These are phyloP conservation scores for Nicotiana paniculata DNA, from an alignment of 257 asterid genomes.

Conservation along the genomic window DNA sequence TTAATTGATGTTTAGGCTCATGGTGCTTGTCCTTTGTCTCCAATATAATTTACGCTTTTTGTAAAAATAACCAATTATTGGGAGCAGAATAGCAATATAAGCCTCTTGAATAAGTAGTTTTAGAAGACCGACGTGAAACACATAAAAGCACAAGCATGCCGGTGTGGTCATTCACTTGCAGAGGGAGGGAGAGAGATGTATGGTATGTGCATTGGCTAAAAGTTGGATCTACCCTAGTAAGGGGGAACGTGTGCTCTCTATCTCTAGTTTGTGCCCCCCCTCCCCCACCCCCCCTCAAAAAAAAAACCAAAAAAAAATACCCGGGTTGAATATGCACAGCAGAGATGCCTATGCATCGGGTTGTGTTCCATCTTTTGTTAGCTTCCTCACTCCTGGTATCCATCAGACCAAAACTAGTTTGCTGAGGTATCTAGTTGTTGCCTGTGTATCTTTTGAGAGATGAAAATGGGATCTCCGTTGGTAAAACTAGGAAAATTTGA, in stretches of 20 bases:
- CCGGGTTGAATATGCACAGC: not conserved
- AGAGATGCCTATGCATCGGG: not conserved
- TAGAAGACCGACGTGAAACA: not conserved
- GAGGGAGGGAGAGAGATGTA: not conserved
- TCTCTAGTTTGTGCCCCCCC: too few relatives aligned
- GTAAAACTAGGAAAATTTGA: not conserved
- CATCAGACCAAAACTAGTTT: not conserved
- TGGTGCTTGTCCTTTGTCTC: not conserved
- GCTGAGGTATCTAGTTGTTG: not conserved
- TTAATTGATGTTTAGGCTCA: not conserved
- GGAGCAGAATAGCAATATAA: not conserved
- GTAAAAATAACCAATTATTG: not conserved
- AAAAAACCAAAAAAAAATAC: too few relatives aligned
- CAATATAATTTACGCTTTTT: not conserved
- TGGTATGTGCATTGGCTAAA: not conserved
- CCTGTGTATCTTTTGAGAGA: not conserved
- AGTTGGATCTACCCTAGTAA: not conserved
- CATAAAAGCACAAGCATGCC: not conserved
- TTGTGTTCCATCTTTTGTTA: not conserved
- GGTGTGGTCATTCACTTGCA: too few relatives aligned
- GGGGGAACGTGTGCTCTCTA: not conserved
- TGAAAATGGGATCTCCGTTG: not conserved
- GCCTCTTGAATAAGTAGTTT: not conserved
- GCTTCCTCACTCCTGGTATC: too few relatives aligned
- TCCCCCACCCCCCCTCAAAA: too few relatives aligned